These are phyloP conservation scores for Suhomyces bokatorum DNA, from an alignment of 1,139 yeast genomes.

Conservation along the genomic window DNA sequence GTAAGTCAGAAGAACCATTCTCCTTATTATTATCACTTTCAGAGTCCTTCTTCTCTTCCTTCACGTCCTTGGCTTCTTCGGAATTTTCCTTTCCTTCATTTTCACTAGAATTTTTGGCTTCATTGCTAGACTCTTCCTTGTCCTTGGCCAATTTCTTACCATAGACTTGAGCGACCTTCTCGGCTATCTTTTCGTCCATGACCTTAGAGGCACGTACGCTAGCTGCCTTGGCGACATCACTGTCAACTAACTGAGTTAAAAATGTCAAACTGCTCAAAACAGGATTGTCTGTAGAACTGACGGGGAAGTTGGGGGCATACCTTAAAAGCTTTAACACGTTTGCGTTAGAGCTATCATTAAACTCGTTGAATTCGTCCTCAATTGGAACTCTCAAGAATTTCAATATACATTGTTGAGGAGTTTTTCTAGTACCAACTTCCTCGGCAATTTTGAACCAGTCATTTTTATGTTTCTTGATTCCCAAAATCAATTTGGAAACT, in stretches of 20 bases:
- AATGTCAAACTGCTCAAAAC: conserved; percentile 88
- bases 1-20: conserved; percentile 1
- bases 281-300: conserved; percentile 86
- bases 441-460: conserved; percentile 80
- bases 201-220: conserved; percentile 63
- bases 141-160: conserved; percentile 16
- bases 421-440: conserved; percentile 58
- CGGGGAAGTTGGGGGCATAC: conserved; percentile 81
- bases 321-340: conserved; percentile 55
- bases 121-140: conserved; percentile 2
- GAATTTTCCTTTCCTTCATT: conserved; percentile 4
- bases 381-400: conserved; percentile 80
- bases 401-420: conserved; percentile 80
- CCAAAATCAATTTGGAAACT: conserved; percentile 57
- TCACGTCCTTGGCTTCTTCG: not conserved
- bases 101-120: not conserved
- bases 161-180: conserved; percentile 33
- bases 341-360: conserved; percentile 39
- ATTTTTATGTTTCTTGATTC: conserved; percentile 56
- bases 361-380: conserved; percentile 61
- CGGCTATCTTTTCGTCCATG: conserved; percentile 50
- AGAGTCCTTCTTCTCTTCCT: not conserved
- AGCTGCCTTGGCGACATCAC: conserved; percentile 83
- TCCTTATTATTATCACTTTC: not conserved
- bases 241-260: conserved; percentile 81